Base-by-base conservation (phyloP, 2,329 filamentous ascomycete genomes). In the Fusarium clavum region DNA sequence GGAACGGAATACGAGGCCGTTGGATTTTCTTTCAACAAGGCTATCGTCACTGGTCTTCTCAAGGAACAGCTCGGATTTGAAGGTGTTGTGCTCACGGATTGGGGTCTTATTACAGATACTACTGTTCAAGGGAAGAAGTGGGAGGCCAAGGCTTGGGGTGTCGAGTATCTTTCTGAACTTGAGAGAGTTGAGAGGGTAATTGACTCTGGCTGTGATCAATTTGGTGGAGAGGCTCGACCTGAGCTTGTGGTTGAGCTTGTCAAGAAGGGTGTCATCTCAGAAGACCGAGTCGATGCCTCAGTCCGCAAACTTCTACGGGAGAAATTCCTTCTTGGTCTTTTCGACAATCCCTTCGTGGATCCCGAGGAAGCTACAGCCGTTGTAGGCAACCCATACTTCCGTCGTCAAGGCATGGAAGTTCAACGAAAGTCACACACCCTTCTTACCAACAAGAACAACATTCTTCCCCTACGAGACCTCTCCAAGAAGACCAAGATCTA, bases 301-400 rank as follows among this genome's bases (percentile, higher is more conserved):
- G 80, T 86, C 5, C 77, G 81, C 6, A 81, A 80, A 2, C 76
- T 86, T 0, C 76, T 86, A 2, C 74, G 74, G n/a, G 84, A 87
- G 66, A 86, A 86, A 71, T 86, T 86, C 72, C 45, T 79, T 5
- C 81, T 86, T 0, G 84, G 84, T 8, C 79, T 86, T 10, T 87
- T 86, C 62, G 84, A 86, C 24, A 80, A 83, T 59, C 83, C 82
- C 0, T 86, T 83, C 58, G 81, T 86, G 9, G 81, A 86, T 59
- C 77, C 77, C 2, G 80, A 81, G 0, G 77, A 75, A 3, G 83
- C 83, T 0, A 77, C 74, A 2, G 72, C 75, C 2, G 67, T 82
- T 2, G 83, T 84, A 10, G 83, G 83, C 7, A 82, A 82, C 41
- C 70, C 77, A 6, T 80, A 82, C 58, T 86, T 84, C 64, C 64